Evolutionary conservation across 257 asterid species (phyloP), one percentile per base, ranked within the genome.

Genomic region (Plantago ovata): DNA sequence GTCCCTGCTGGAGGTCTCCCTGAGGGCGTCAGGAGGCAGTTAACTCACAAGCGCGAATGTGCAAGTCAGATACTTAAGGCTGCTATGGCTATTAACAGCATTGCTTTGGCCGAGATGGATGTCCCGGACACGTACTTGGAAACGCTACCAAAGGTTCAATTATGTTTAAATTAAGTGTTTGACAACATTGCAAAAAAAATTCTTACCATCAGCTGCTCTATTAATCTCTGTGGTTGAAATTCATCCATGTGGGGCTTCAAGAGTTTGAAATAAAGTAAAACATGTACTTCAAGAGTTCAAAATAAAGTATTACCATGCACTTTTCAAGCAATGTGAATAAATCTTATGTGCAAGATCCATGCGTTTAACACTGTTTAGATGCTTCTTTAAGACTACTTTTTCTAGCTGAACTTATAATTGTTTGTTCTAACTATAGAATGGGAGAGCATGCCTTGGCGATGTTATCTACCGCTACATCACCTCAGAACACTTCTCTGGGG

Each of bases 11-110:
- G 73, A 2, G 99, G 99, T 54, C 85, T 93, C n/a, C 74, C 79
- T 2, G 87, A 89, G 58, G 79, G 50, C 32, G 67, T 84, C 6
- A 74, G 92, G 66, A 86, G 70, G 64, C 71, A 76, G 53, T 68
- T 93, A 33, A 60, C 57, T 51, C 78, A 84, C 74, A 86, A 80
- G 69, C 94, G 90, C 13, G 99, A 93, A 76, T 82, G 86, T 43
- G 82, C 85, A 7, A 83, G 78, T 73, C 99, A 93, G 80, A 89
- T 93, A 60, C 84, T 89, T 16, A 93, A 93, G 67, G 99, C 99
- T 69, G 95, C 89, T 42, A 77, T 82, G 61, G 65, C 99, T 43
- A 89, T 93, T 28, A 93, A 89, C 66, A 74, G 71, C 75, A 60
- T 57, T 40, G 77, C 91, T 58, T 72, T 93, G 50, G 83, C 95